These are phyloP conservation scores for Trametes versicolor DNA, from an alignment of 1,284 basidiomycete genomes.

Conservation along the genomic window DNA sequence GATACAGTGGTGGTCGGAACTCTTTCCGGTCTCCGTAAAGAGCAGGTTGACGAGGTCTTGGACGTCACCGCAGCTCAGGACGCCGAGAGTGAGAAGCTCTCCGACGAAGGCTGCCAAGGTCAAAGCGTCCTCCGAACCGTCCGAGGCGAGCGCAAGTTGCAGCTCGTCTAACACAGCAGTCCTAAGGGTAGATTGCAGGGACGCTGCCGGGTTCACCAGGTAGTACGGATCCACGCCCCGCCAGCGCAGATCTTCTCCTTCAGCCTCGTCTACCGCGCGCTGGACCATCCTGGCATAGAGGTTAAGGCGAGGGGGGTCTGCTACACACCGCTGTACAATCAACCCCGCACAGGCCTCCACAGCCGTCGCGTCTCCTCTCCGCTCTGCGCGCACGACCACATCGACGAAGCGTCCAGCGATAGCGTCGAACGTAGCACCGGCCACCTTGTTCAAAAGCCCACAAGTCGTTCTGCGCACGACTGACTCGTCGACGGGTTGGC, in stretches of 20 bases:
- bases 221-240: slow-evolving; percentile 40
- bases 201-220: slow-evolving; percentile 36
- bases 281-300: slow-evolving; percentile 40
- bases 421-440: slow-evolving; percentile 33
- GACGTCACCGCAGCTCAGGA: slow-evolving; percentile 37
- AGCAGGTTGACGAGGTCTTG: slow-evolving; percentile 36
- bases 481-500: slow-evolving; percentile 31
- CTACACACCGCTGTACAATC: slow-evolving; percentile 37
- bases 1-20: slow-evolving; percentile 33
- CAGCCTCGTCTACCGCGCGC: slow-evolving; percentile 40
- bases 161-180: slow-evolving; percentile 30
- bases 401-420: slow-evolving; percentile 33
- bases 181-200: slow-evolving; percentile 36
- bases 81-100: slow-evolving; percentile 40
- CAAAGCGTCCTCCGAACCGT: slow-evolving; percentile 16
- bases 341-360: slow-evolving; percentile 34
- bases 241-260: slow-evolving; percentile 42
- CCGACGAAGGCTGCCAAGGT: slow-evolving; percentile 35
- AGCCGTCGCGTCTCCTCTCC: slow-evolving; percentile 30
- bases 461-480: slow-evolving; percentile 32
- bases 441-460: slow-evolving; percentile 43
- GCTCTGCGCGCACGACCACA: slow-evolving; percentile 33
- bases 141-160: slow-evolving; percentile 15
- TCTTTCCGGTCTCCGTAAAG: slow-evolving; percentile 28
- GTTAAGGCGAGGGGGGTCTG: slow-evolving; percentile 30